Conservation (phyloP, 768 basidiomycete species). For the Collybiopsis confluens region DNA sequence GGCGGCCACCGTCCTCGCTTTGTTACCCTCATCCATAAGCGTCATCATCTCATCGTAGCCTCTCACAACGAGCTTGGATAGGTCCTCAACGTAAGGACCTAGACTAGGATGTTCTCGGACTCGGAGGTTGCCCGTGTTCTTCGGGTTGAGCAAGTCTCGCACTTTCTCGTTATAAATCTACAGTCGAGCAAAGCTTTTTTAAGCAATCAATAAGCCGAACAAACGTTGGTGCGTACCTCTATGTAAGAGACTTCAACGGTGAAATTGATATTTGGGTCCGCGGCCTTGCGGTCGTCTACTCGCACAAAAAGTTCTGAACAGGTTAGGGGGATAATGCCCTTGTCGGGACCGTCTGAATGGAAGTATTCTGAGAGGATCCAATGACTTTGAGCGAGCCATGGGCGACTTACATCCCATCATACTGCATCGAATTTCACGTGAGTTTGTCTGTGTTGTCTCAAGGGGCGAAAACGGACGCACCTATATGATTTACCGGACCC, state of each 20-base stretch:
- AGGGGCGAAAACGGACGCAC: conserved; percentile 35
- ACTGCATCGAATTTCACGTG: conserved; percentile 37
- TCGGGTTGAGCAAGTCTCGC: conserved; percentile 93
- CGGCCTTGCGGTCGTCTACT: conserved; percentile 58
- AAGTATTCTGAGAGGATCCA: not conserved
- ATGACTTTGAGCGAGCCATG: not conserved
- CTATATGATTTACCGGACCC: conserved; percentile 93
- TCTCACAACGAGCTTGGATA: conserved; percentile 88
- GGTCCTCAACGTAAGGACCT: conserved; percentile 98
- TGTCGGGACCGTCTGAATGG: conserved; percentile 84
- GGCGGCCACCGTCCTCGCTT: conserved; percentile 96
- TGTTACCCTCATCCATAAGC: conserved; percentile 99
- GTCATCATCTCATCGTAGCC: conserved; percentile 97
- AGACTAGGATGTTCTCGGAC: conserved; percentile 96
- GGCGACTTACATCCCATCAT: conserved; percentile 89
- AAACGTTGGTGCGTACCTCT: conserved; percentile 50
- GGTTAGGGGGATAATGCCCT: conserved; percentile 96
- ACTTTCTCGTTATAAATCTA: conserved; percentile 98
- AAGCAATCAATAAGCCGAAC: not conserved
- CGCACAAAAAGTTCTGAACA: conserved; percentile 90
- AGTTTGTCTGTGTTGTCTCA: not conserved
- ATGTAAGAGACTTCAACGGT: conserved; percentile 99
- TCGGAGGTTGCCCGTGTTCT: conserved; percentile 92
- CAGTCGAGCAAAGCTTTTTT: not conserved
- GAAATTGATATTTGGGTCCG: conserved; percentile 70